Conservation (phyloP, 306 rosid genomes). For the Castanea sativa region DNA sequence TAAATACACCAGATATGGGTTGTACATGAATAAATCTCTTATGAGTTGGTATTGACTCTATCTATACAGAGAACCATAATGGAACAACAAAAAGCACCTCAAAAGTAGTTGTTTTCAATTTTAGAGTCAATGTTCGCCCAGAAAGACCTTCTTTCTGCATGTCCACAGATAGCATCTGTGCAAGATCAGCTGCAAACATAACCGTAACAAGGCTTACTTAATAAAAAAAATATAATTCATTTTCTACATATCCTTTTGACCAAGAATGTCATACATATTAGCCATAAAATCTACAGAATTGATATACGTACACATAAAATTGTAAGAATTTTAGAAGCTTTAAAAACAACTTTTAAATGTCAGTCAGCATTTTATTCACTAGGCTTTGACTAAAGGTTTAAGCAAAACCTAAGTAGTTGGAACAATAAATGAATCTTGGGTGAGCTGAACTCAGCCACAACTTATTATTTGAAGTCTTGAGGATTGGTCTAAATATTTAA, state of each 20-base stretch:
- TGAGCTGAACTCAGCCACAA: background rate
- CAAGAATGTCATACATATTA: slow-evolving; percentile 10
- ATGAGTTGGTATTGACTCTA: background rate
- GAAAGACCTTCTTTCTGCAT: slow-evolving; percentile 83
- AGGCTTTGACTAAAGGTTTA: background rate
- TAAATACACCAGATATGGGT: background rate
- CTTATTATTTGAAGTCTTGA: background rate
- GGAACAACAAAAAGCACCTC: slow-evolving; percentile 52
- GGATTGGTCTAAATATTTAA: background rate
- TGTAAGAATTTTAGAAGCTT: background rate
- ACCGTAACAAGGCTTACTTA: slow-evolving; percentile 23
- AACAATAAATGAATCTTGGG: background rate
- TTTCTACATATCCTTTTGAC: background rate
- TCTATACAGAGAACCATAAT: background rate
- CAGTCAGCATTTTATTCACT: background rate
- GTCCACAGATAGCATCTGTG: slow-evolving; percentile 78
- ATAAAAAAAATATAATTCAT: background rate
- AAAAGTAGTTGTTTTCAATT: slow-evolving; percentile 85
- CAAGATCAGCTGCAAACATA: slow-evolving; percentile 73
- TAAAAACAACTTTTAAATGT: background rate
- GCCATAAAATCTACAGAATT: slow-evolving; percentile 7
- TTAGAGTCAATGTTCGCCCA: slow-evolving; percentile 87
- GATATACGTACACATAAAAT: background rate
- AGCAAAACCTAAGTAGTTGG: background rate
- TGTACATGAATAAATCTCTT: background rate